Evolutionary conservation across 2,329 filamentous ascomycete genomes (phyloP).

Genomic region (Ophiobolus disseminans): DNA sequence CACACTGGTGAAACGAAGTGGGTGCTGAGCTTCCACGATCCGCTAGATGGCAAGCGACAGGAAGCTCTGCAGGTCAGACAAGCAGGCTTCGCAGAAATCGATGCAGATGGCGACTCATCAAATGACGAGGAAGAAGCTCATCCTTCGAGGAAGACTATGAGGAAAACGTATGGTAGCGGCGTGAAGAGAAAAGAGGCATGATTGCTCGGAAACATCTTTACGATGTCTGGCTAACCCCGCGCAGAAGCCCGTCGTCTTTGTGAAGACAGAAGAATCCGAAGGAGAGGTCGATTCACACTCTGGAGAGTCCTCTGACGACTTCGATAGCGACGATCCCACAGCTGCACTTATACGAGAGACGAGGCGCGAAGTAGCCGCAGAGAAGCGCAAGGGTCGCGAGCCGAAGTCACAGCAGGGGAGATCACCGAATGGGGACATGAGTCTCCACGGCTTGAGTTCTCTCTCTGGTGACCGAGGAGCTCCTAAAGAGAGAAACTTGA

Average conservation of each 20-base stretch:
- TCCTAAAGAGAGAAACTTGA: constrained; percentile 37
- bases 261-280: constrained; percentile 32
- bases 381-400: constrained; percentile 54
- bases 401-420: constrained; percentile 51
- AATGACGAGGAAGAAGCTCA: constrained; percentile 40
- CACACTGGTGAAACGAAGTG: constrained; percentile 75
- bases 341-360: constrained; percentile 55
- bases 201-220: constrained; percentile 4
- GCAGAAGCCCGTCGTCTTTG: constrained; percentile 29
- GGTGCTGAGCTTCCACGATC: constrained; percentile 68
- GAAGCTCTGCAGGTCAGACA: constrained; percentile 62
- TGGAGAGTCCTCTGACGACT: constrained; percentile 50
- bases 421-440: constrained; percentile 64
- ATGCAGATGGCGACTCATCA: constrained; percentile 48
- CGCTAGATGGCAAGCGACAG: constrained; percentile 51
- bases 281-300: constrained; percentile 39
- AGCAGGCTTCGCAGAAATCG: constrained; percentile 63
- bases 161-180: constrained; percentile 61
- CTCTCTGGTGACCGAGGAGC: constrained; percentile 68
- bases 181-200: constrained; percentile 43
- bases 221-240: constrained; percentile 16
- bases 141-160: constrained; percentile 52
- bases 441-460: constrained; percentile 67
- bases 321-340: constrained; percentile 53
- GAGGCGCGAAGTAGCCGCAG: constrained; percentile 54